A percentile compares a stretch with the other conserved stretches of the same genome.
Evolutionary conservation across 2,329 filamentous ascomycete species (phyloP).

Genomic region (Phoma sp.): DNA sequence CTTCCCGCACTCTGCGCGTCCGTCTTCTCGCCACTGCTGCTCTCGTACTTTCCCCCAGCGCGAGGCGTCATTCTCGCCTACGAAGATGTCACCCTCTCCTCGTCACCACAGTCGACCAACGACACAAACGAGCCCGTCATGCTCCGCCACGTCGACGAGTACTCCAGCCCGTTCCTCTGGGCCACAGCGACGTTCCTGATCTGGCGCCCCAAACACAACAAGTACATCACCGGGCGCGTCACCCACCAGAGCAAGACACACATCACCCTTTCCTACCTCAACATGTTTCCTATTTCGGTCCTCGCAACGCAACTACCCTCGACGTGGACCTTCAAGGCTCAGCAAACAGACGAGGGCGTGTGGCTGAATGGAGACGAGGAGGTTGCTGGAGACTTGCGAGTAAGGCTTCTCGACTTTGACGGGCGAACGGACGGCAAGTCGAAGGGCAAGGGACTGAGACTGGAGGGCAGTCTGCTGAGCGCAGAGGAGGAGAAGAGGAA

Average conservation of each 20-base stretch:
- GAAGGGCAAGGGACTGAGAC: constrained; percentile 75
- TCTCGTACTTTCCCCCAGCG: constrained; percentile 77
- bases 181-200: constrained; percentile 86
- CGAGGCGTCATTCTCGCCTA: constrained; percentile 79
- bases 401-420: constrained; percentile 80
- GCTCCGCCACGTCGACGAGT: constrained; percentile 64
- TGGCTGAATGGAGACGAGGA: constrained; percentile 75
- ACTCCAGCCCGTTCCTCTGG: constrained; percentile 86
- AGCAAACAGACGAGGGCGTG: constrained; percentile 61
- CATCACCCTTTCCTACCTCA: constrained; percentile 86
- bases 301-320: constrained; percentile 76
- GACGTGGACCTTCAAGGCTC: constrained; percentile 75
- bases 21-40: constrained; percentile 76
- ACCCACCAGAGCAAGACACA: constrained; percentile 90
- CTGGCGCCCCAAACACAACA: constrained; percentile 77
- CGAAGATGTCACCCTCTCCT: constrained; percentile 71
- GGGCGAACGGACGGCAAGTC: constrained; percentile 70
- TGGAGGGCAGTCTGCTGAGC: constrained; percentile 85
- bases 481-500: constrained; percentile 67
- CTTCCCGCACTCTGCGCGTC: constrained; percentile 76
- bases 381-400: constrained; percentile 52
- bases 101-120: constrained; percentile 55
- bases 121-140: constrained; percentile 4
- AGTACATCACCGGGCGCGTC: constrained; percentile 79
- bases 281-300: constrained; percentile 90